Evolutionary conservation across 805 yeast species (phyloP).

Genomic region (Candida maesae): DNA sequence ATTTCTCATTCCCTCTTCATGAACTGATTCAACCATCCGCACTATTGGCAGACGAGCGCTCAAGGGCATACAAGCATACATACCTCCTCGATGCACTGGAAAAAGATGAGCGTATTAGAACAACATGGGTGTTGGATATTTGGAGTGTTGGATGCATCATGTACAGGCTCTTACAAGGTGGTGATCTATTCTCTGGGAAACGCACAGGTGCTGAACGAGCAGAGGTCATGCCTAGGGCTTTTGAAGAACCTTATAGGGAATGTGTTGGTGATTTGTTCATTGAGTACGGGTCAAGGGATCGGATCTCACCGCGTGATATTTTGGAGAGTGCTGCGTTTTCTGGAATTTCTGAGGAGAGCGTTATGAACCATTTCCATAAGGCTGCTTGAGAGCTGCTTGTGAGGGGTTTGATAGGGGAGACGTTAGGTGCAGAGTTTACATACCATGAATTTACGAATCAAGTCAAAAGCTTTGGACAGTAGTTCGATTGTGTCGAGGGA

Average conservation of each 20-base stretch:
- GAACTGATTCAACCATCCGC: neutral
- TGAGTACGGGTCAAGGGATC: no score
- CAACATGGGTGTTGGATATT: conserved; percentile 3
- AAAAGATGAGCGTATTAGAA: neutral
- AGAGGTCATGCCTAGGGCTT: neutral
- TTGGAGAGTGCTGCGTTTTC: no score
- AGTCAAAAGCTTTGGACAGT: no score
- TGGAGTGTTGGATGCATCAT: conserved; percentile 16
- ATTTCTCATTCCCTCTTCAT: conserved; percentile 1
- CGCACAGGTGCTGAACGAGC: neutral
- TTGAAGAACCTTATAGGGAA: neutral
- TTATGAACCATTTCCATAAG: no score
- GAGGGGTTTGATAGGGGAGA: no score
- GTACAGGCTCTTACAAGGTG: conserved; percentile 3
- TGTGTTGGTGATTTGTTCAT: conserved; percentile 1
- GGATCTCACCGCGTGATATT: no score
- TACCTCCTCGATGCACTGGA: conserved; percentile 3
- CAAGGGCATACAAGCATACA: conserved; percentile 7
- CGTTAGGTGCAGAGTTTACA: no score
- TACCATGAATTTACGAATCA: no score
- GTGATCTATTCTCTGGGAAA: conserved; percentile 3
- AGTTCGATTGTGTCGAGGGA: no score
- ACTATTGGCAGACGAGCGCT: neutral
- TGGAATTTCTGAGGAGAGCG: no score
- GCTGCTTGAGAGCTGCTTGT: no score